These are phyloP conservation scores for Talaromyces sp. DNA, from an alignment of 2,329 filamentous ascomycete species.

Conservation along the genomic window DNA sequence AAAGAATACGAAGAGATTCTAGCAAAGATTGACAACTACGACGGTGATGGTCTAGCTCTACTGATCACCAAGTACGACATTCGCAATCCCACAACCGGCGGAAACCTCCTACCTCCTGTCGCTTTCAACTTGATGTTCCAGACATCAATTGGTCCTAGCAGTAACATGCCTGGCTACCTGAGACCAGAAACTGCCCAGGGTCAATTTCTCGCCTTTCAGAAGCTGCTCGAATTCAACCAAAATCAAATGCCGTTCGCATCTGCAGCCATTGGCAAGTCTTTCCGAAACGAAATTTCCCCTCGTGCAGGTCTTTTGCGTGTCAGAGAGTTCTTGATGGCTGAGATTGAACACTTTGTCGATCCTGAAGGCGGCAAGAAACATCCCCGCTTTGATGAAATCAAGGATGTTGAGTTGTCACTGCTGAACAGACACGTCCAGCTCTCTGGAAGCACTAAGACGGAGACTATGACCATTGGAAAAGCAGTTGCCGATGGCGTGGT, in stretches of 20 bases:
- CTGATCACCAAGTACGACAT: constrained; percentile 90
- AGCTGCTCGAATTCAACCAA: constrained; percentile 95
- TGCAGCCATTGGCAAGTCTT: constrained; percentile 94
- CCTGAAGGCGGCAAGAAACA: constrained; percentile 94
- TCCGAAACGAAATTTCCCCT: constrained; percentile 96
- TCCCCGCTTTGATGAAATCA: constrained; percentile 76
- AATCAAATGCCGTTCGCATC: constrained; percentile 94
- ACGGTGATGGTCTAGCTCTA: constrained; percentile 75
- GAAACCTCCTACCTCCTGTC: constrained; percentile 72
- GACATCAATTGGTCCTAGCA: constrained; percentile 87
- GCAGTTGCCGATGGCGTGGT: constrained; percentile 78
- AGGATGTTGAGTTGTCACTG: constrained; percentile 75
- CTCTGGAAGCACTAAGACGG: constrained; percentile 71
- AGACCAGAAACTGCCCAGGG: constrained; percentile 95
- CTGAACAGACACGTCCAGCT: constrained; percentile 82
- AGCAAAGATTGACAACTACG: constrained; percentile 93
- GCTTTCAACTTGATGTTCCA: constrained; percentile 99
- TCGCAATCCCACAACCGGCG: constrained; percentile 75
- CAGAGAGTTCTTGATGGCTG: constrained; percentile 96
- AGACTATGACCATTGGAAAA: constrained; percentile 72
- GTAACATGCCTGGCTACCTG: constrained; percentile 77
- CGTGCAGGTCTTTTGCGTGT: constrained; percentile 86
- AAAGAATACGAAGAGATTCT: constrained; percentile 87
- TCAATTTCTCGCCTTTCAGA: constrained; percentile 95
- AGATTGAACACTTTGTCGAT: constrained; percentile 98